Evolutionary conservation across 768 basidiomycete species (phyloP), one percentile per base, ranked within the genome.

Genomic region (Neoboletus magnificus): DNA sequence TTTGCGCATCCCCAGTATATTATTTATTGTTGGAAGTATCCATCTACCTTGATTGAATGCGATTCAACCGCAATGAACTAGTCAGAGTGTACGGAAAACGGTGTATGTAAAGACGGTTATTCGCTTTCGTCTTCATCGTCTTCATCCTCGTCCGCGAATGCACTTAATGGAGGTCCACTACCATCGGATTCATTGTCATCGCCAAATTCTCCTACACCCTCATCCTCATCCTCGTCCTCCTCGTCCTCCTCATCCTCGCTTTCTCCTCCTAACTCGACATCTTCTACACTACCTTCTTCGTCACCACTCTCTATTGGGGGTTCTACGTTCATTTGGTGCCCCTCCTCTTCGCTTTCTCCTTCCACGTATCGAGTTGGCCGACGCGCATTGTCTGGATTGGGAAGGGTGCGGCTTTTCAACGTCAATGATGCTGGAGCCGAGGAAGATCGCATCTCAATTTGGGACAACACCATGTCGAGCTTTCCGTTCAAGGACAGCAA

Each of bases 381-480:
- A 77, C 77, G 49, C 69, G 66, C 70, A 41, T 71, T 66, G 65
- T 74, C 68, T 57, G 69, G 57, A 54, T 70, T 72, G 20, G 67
- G 53, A 18, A 70, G 57, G 58, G 76, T 76, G 30, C 71, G 71
- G 52, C 73, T 74, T 45, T 72, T 77, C 16, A 77, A 72, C 16
- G 76, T 71, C 44, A 85, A 67, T 5, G 81, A 77, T 3, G 83
- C 78, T 22, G 86, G 88, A 12, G 82, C 82, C 15, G 79, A 75
- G n/a, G 89, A 84, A 29, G 89, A 83, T 22, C 95, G 84, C 74
- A 94, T 81, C 68, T 95, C 91, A 52, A 98, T 89, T 68, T 98
- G 97, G 0, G 93, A 89, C 47, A 98, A 79, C 23, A 97, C 91
- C 77, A 94, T 90, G 66, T 98, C 96, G 29, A 98, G 78, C 54